A percentile compares a stretch with the other conserved stretches of the same genome.
These are phyloP conservation scores for Phytophthora idaei DNA, from an alignment of 352 stramenopile species.

Conservation along the genomic window DNA sequence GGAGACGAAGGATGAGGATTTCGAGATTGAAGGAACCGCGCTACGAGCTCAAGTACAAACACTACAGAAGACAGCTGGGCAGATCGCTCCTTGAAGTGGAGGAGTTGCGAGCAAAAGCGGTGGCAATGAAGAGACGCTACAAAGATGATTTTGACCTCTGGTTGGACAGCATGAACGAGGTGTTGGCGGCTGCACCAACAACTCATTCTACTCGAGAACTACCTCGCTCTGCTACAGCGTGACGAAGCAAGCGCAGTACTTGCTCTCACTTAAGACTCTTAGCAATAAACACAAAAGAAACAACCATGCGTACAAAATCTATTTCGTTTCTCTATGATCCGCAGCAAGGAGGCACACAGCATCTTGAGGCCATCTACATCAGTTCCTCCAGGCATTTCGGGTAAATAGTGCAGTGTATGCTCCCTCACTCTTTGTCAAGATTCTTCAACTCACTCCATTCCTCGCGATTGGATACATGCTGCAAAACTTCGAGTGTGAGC, in stretches of 20 bases:
- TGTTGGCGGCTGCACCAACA: conserved; percentile 1
- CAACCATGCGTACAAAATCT: conserved; percentile 4
- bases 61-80: neutral
- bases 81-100: conserved; percentile 4
- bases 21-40: conserved; percentile 1
- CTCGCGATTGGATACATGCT: conserved; percentile 25
- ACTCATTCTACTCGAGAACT: neutral
- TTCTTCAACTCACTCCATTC: conserved; percentile 20
- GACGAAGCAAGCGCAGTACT: neutral
- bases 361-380: conserved; percentile 9
- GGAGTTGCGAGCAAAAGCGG: neutral
- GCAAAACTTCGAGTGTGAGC: conserved; percentile 49
- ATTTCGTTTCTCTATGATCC: conserved; percentile 19
- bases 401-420: conserved; percentile 10
- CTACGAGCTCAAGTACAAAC: conserved; percentile 1
- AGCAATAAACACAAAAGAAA: neutral
- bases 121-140: conserved; percentile 3
- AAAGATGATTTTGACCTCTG: neutral
- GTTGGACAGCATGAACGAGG: conserved; percentile 1
- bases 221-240: conserved; percentile 2
- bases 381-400: neutral
- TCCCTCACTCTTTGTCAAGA: conserved; percentile 15
- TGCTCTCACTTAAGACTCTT: no score
- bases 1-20: conserved; percentile 1
- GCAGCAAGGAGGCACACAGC: neutral